A percentile compares a stretch with the other conserved stretches of the same genome.
These are phyloP conservation scores for Coemansia sp. DNA, from an alignment of 192 early-diverging fungal genomes.

Conservation along the genomic window DNA sequence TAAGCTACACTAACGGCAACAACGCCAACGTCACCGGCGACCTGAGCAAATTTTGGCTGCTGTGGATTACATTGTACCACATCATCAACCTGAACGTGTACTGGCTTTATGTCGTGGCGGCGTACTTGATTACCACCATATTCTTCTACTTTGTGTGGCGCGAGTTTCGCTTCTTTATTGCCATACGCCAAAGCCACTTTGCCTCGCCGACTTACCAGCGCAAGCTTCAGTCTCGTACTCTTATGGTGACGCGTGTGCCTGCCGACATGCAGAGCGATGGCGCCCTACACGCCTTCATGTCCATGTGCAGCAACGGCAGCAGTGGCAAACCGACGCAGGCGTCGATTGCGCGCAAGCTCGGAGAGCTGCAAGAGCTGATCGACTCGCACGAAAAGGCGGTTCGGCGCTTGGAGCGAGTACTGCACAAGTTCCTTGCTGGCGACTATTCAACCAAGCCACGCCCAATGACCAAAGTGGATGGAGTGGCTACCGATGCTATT, in stretches of 20 bases:
- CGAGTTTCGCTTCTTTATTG: conserved; percentile 59
- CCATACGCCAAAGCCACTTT: conserved; percentile 61
- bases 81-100: conserved; percentile 60
- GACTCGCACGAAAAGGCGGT: conserved; percentile 67
- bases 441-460: conserved; percentile 34
- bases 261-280: conserved; percentile 60
- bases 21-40: conserved; percentile 32
- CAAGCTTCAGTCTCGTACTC: conserved; percentile 67
- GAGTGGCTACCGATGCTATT: conserved; percentile 67
- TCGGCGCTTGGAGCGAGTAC: conserved; percentile 64
- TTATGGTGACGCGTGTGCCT: conserved; percentile 70
- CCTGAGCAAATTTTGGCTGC: conserved; percentile 40
- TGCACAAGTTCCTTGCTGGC: conserved; percentile 60
- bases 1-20: conserved; percentile 68
- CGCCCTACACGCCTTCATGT: conserved; percentile 57
- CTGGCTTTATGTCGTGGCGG: conserved; percentile 63
- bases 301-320: conserved; percentile 47
- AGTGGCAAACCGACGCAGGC: conserved; percentile 51
- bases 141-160: conserved; percentile 60
- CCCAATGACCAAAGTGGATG: conserved; percentile 48
- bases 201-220: conserved; percentile 62
- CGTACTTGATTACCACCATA: conserved; percentile 63
- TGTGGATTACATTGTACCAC: conserved; percentile 54
- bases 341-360: conserved; percentile 67
- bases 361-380: conserved; percentile 66